Percentiles rank a stretch among this genome's conserved stretches.
These are phyloP conservation scores for Beauveria sp. DNA, from an alignment of 2,329 filamentous ascomycete species.

Conservation along the genomic window DNA sequence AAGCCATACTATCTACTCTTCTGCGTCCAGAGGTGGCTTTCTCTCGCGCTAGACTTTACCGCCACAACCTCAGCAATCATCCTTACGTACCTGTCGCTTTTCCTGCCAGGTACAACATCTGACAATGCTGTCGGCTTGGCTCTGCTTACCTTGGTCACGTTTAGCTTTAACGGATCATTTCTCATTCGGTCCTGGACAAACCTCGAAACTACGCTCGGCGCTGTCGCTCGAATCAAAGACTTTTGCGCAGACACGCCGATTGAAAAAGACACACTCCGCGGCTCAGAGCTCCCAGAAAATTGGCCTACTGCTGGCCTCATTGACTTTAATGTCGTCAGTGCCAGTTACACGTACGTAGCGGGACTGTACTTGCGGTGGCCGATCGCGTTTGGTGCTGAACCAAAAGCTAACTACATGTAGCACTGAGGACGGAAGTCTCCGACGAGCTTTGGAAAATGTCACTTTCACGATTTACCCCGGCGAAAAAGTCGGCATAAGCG, in stretches of 20 bases:
- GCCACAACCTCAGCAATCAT: conserved; percentile 4
- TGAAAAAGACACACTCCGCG: background rate
- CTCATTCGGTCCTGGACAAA: background rate
- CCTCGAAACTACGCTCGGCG: background rate
- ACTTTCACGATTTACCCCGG: background rate
- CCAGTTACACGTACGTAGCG: background rate
- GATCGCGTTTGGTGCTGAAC: background rate
- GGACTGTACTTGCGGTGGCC: background rate
- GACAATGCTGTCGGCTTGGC: background rate
- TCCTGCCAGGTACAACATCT: no score
- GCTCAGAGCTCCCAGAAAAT: background rate
- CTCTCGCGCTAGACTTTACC: conserved; percentile 13
- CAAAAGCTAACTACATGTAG: background rate
- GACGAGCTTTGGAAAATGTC: background rate
- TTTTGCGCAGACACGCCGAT: background rate
- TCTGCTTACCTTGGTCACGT: background rate
- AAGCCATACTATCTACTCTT: background rate
- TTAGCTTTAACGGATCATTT: background rate
- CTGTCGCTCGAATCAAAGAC: background rate
- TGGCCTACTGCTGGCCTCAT: background rate
- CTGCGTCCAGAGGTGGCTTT: conserved; percentile 7
- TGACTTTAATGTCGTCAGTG: conserved; percentile 1
- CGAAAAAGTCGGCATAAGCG: background rate
- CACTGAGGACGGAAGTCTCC: background rate
- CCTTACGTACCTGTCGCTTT: background rate